These are phyloP conservation scores for Fraxinus sp. DNA, from an alignment of 305 asterid genomes.

Conservation along the genomic window DNA sequence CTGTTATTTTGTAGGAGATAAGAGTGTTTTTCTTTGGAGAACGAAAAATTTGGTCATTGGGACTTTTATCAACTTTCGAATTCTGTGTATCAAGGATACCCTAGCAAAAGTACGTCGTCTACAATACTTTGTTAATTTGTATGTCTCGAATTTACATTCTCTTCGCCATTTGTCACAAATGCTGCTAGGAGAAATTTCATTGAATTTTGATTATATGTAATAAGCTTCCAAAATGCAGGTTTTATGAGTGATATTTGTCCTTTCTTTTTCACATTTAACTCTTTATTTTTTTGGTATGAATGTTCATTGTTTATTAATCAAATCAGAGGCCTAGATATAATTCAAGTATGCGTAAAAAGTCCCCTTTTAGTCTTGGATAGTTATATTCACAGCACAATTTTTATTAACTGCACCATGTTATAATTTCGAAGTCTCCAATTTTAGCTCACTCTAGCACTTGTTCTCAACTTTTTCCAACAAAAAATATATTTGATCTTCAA, in stretches of 20 bases:
- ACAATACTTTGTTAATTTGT: not conserved
- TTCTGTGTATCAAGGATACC: not conserved
- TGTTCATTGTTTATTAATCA: not conserved
- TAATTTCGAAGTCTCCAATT: not conserved
- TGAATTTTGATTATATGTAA: not conserved
- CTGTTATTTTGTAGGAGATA: not conserved
- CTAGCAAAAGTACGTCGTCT: not conserved
- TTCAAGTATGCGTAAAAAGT: not conserved
- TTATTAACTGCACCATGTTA: not conserved
- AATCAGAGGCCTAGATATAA: not conserved
- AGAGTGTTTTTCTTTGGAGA: not conserved
- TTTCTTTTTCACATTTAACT: not conserved
- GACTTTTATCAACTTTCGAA: not conserved
- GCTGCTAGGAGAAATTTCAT: conserved; percentile 1
- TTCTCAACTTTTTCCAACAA: not conserved
- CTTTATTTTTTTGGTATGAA: not conserved
- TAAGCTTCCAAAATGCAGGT: not conserved
- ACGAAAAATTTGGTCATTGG: not conserved
- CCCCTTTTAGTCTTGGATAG: not conserved
- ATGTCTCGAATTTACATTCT: not conserved
- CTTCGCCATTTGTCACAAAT: not conserved
- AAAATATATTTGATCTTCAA: not conserved
- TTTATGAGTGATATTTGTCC: not conserved
- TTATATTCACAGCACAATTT: not conserved
- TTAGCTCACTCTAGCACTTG: not conserved